Evolutionary conservation across 129 eudicot genomes (phyloP), one percentile per base, ranked within the genome.

Genomic region (Escallonia rubra): DNA sequence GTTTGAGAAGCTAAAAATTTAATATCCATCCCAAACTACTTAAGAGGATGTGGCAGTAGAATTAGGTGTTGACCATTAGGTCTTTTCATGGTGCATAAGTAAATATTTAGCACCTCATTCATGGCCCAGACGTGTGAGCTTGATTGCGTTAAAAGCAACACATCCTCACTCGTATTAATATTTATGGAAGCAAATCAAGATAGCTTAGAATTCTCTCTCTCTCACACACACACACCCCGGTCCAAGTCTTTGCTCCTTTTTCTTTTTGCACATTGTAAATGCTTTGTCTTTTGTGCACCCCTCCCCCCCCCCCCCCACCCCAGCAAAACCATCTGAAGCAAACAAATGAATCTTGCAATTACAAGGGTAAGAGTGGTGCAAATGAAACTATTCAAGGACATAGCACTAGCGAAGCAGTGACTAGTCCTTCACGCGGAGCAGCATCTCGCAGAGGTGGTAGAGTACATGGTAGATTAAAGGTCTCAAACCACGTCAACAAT

Each of bases 391-490:
- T 61, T 41, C 68, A 74, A 23, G 65, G 67, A 68, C 63, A 44
- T 43, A 73, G 63, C 7, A 39, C 61, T 62, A 45, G 65, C 44
- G 80, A 75, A 79, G 71, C 70, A 49, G 81, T 69, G 41, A 61
- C 77, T 61, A 14, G 63, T 72, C 61, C 72, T 68, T 65, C 80
- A 71, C 70, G 47, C 54, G 54, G 78, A 71, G 68, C 70, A 59
- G 72, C 61, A 41, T 57, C 84, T 65, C 66, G 57, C 57, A 50
- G 63, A 48, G 47, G 65, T 60, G 64, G 39, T 57, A 74, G 70
- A 71, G 70, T 23, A 55, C 41, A 44, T 50, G 77, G 74, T 64
- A 85, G 76, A 71, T 40, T 59, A 14, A 88, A 82, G 65, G 47
- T 49, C 50, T 66, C 63, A 41, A 74, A 48, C 73, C 34, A 54